Conservation (phyloP, 495 filamentous ascomycete species). For the Hyaloscypha bicolor region DNA sequence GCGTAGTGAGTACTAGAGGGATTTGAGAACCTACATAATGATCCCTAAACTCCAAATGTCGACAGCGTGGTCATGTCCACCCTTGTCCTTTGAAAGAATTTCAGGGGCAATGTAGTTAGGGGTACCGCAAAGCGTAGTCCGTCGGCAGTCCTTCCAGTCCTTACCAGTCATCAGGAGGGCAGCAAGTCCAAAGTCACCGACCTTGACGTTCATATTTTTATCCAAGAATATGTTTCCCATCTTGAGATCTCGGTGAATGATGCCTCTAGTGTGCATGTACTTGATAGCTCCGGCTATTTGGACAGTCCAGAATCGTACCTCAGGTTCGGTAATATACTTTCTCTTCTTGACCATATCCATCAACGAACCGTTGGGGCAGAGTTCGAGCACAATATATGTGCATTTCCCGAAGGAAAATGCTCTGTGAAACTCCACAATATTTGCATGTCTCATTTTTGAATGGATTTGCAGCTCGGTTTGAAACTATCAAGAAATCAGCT, state of each 20-base stretch:
- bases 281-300: constrained; percentile 96
- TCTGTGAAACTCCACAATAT: constrained; percentile 92
- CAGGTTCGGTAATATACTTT: constrained; percentile 83
- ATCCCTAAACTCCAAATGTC: constrained; percentile 97
- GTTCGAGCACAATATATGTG: constrained; percentile 91
- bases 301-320: constrained; percentile 87
- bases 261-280: constrained; percentile 91
- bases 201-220: constrained; percentile 93
- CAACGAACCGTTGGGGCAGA: constrained; percentile 95
- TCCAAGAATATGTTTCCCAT: constrained; percentile 98
- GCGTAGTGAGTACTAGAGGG: background rate
- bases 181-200: constrained; percentile 97
- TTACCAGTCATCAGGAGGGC: constrained; percentile 84
- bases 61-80: constrained; percentile 85
- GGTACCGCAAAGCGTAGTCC: constrained; percentile 93
- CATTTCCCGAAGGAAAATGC: constrained; percentile 87
- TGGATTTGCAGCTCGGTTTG: constrained; percentile 97
- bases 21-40: constrained; percentile 69
- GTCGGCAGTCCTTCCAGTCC: constrained; percentile 72
- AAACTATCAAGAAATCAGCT: constrained; percentile 65
- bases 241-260: constrained; percentile 96
- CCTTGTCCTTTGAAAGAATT: constrained; percentile 81
- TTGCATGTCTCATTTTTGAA: constrained; percentile 91
- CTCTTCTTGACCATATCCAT: constrained; percentile 96
- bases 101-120: constrained; percentile 99